Evolutionary conservation across 305 asterid species (phyloP).

Genomic region (Striga hermonthica): DNA sequence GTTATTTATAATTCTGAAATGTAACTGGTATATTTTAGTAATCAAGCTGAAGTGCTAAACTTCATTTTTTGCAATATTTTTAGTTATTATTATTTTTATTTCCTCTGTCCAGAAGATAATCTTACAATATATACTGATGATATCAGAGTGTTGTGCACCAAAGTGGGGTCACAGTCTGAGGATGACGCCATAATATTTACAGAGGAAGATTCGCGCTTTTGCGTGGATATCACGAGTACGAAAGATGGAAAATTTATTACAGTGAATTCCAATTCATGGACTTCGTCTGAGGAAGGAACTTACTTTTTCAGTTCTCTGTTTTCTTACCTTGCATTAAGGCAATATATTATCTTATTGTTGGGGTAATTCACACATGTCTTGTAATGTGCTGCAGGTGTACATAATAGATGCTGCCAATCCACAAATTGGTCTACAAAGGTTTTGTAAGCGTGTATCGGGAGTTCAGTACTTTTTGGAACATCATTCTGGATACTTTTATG

Average conservation of each 20-base stretch:
- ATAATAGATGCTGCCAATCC: conserved; percentile 58
- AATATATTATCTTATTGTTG: background rate
- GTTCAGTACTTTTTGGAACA: conserved; percentile 91
- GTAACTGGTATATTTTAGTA: background rate
- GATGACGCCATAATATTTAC: conserved; percentile 53
- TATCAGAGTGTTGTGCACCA: conserved; percentile 62
- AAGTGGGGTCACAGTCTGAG: conserved; percentile 51
- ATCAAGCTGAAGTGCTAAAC: background rate
- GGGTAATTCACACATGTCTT: conserved; percentile 28
- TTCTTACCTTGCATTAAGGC: conserved; percentile 22
- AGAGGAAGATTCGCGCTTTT: conserved; percentile 79
- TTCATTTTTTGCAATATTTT: background rate
- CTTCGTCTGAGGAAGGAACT: conserved; percentile 96
- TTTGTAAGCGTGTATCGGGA: conserved; percentile 75
- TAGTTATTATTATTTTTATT: background rate
- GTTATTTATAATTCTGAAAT: background rate
- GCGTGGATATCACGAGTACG: conserved; percentile 85
- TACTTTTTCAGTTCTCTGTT: conserved; percentile 38
- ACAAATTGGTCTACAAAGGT: conserved; percentile 48
- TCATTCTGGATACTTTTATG: conserved; percentile 57
- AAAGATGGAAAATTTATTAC: conserved; percentile 89
- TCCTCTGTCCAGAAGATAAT: too few species aligned
- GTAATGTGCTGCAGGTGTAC: conserved; percentile 62
- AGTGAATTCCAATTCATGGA: conserved; percentile 94
- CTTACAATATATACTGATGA: conserved; percentile 33